Evolutionary conservation across 225 moss, liverwort and hornwort species (phyloP).

Genomic region (Rhytidiadelphus loreus): DNA sequence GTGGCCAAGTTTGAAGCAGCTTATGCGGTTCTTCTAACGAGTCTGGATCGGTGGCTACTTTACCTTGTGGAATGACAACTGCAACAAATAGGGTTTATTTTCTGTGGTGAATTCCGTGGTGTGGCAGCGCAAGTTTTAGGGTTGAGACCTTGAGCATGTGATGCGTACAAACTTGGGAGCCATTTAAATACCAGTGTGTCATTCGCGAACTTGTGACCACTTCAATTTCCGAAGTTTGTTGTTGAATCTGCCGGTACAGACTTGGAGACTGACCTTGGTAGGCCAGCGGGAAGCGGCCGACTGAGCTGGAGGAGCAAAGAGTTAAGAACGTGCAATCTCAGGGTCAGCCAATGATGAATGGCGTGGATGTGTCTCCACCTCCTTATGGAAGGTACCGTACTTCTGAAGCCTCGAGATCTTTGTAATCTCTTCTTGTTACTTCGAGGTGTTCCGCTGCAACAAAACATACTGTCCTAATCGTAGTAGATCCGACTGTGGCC

Average conservation of each 20-base stretch:
- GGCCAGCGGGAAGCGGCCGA: not conserved
- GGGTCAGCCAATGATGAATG: conserved; percentile 40
- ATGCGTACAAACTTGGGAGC: not conserved
- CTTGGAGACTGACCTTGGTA: not conserved
- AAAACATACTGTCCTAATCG: not conserved
- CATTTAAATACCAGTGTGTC: not conserved
- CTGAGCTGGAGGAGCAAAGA: not conserved
- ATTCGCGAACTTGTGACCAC: not conserved
- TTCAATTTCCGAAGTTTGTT: not conserved
- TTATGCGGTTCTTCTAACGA: not conserved
- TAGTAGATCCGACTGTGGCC: not conserved
- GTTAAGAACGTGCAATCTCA: not conserved
- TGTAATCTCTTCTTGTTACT: not conserved
- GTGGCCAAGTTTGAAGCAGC: not conserved
- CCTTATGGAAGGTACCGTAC: conserved; percentile 27
- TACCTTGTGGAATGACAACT: not conserved
- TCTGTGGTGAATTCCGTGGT: not conserved
- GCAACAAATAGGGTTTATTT: not conserved
- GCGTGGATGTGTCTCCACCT: conserved; percentile 1
- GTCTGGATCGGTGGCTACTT: not conserved
- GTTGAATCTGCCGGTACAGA: not conserved
- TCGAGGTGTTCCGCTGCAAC: not conserved
- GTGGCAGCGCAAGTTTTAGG: not conserved
- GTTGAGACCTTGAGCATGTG: not conserved
- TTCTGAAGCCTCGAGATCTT: conserved; percentile 48